phyloP scores from a whole-genome alignment of 2,329 filamentous ascomycete genomes.

The Cytospora mali region DNA sequence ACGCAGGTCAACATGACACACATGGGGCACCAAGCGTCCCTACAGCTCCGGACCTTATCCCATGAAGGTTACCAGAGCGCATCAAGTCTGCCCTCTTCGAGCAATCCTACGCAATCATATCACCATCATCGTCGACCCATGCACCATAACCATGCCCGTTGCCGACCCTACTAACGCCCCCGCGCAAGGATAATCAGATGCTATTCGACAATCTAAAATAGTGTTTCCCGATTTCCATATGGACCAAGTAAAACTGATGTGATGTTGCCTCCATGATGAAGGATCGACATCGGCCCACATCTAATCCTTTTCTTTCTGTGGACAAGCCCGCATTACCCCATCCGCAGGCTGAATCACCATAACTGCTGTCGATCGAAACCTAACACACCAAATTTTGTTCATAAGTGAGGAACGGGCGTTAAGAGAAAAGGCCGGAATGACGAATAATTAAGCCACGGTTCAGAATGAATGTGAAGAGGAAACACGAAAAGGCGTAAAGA shows the following conservation, averaged over 20 bases:
- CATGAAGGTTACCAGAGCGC: conserved; percentile 9
- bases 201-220: conserved; percentile 49
- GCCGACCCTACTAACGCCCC: conserved; percentile 35
- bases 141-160: conserved; percentile 29
- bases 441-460: conserved; percentile 16
- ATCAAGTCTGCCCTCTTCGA: conserved; percentile 11
- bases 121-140: conserved; percentile 24
- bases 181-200: conserved; percentile 43
- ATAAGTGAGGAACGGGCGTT: not conserved
- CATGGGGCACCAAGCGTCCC: conserved; percentile 11
- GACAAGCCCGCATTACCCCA: not conserved
- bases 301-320: conserved; percentile 18
- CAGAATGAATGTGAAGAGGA: conserved; percentile 16
- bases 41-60: conserved; percentile 17
- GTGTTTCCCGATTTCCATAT: conserved; percentile 37
- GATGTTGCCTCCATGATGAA: conserved; percentile 31
- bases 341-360: not conserved
- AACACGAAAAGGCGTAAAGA: conserved; percentile 1
- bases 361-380: conserved; percentile 2
- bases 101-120: conserved; percentile 27
- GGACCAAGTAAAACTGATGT: not conserved
- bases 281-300: conserved; percentile 6
- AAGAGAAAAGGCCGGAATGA: conserved; percentile 3
- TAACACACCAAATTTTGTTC: conserved; percentile 5
- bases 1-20: not conserved